A percentile compares a stretch with the other conserved stretches of the same genome.
These are phyloP conservation scores for Mortierella antarctica DNA, from an alignment of 192 early-diverging fungal species.

Conservation along the genomic window DNA sequence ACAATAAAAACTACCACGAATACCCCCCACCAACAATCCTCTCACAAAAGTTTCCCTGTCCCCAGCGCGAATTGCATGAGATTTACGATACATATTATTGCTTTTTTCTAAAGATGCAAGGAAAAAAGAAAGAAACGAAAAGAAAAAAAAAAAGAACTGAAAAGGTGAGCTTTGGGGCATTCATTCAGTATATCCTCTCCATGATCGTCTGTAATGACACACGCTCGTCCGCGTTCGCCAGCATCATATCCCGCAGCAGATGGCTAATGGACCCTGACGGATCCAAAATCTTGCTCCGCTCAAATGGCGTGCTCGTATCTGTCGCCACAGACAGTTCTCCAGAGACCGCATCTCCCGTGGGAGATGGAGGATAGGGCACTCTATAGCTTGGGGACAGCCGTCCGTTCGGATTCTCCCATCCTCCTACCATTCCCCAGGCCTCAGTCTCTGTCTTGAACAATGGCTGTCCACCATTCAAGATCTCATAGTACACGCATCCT, in stretches of 20 bases:
- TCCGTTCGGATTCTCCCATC: constrained; percentile 19
- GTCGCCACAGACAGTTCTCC: background rate
- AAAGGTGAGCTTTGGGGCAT: background rate
- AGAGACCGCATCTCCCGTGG: background rate
- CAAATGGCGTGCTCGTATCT: constrained; percentile 5
- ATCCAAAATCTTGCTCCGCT: constrained; percentile 24
- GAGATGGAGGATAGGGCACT: constrained; percentile 28
- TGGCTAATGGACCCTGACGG: constrained; percentile 34
- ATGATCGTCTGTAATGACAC: constrained; percentile 32
- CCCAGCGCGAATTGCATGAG: no score
- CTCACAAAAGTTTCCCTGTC: no score
- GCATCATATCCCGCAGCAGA: constrained; percentile 36
- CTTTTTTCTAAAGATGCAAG: no score
- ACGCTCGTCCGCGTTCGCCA: constrained; percentile 29
- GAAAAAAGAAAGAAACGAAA: no score
- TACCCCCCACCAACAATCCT: no score
- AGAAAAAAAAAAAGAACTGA: background rate
- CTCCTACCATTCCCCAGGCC: constrained; percentile 40
- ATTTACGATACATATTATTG: no score
- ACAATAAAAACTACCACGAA: no score
- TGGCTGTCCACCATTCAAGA: constrained; percentile 24
- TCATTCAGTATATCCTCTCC: constrained; percentile 37
- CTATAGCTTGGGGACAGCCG: constrained; percentile 18
- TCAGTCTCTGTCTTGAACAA: constrained; percentile 37
- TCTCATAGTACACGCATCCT: constrained; percentile 50